phyloP scores from a whole-genome alignment of 2,329 filamentous ascomycete species.

The Epichloe uncinata region DNA sequence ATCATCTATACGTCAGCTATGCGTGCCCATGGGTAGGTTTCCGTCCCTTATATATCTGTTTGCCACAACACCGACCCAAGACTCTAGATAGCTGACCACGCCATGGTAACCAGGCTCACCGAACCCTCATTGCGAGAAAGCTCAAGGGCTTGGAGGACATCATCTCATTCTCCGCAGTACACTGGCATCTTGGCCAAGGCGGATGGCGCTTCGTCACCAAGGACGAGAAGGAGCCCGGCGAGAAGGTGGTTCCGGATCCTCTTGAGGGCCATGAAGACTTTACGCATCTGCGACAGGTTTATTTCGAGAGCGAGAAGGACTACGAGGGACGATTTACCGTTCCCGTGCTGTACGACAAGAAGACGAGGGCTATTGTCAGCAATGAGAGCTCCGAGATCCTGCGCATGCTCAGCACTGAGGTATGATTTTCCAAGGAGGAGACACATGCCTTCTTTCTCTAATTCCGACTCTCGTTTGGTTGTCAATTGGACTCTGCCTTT shows the following conservation, averaged over 20 bases:
- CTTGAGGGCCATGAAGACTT: slow-evolving; percentile 57
- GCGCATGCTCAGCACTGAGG: slow-evolving; percentile 72
- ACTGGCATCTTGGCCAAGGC: slow-evolving; percentile 68
- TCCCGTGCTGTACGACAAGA: slow-evolving; percentile 72
- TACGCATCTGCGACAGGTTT: slow-evolving; percentile 61
- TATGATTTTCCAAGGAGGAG: slow-evolving; percentile 18
- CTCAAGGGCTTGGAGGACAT: slow-evolving; percentile 87
- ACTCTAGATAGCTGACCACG: neutral
- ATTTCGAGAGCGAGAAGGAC: slow-evolving; percentile 59
- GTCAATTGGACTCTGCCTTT: too few relatives aligned
- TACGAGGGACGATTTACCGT: slow-evolving; percentile 79
- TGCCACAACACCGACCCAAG: neutral
- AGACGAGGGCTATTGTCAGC: slow-evolving; percentile 64
- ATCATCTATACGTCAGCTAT: slow-evolving; percentile 91
- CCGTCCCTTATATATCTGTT: too few relatives aligned
- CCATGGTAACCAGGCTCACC: slow-evolving; percentile 43
- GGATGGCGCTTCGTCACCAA: slow-evolving; percentile 72
- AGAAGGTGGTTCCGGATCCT: slow-evolving; percentile 53
- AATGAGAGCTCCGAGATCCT: slow-evolving; percentile 91
- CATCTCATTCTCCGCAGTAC: slow-evolving; percentile 67
- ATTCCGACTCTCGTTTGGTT: too few relatives aligned
- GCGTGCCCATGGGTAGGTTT: slow-evolving; percentile 72
- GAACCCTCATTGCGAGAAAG: slow-evolving; percentile 74
- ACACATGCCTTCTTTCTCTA: too few relatives aligned
- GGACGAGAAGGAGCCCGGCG: slow-evolving; percentile 43